These are phyloP conservation scores for Vicia villosa DNA, from an alignment of 306 rosid genomes.

Conservation along the genomic window DNA sequence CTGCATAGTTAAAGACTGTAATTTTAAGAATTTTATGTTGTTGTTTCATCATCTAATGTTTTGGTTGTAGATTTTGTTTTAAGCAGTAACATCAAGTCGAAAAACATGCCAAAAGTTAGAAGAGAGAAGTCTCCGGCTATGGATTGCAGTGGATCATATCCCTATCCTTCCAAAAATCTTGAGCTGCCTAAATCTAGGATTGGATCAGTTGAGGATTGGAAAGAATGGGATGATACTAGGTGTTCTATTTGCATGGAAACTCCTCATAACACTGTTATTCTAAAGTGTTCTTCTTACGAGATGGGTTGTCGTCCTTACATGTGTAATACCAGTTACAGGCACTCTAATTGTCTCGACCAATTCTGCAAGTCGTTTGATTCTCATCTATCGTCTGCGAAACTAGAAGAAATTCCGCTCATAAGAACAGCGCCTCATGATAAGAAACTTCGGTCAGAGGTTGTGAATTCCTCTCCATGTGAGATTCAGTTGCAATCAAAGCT, in stretches of 20 bases:
- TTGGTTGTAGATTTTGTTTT: slow-evolving; percentile 35
- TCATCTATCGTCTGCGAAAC: slow-evolving; percentile 46
- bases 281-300: slow-evolving; percentile 72
- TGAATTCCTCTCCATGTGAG: slow-evolving; percentile 39
- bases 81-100: slow-evolving; percentile 32
- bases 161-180: slow-evolving; percentile 50
- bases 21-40: background rate
- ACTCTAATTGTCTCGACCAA: slow-evolving; percentile 88
- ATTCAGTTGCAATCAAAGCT: slow-evolving; percentile 49
- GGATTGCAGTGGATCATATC: slow-evolving; percentile 49
- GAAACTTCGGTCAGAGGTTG: slow-evolving; percentile 44
- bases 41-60: background rate
- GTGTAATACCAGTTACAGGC: slow-evolving; percentile 86
- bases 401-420: slow-evolving; percentile 60
- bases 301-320: slow-evolving; percentile 77
- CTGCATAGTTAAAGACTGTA: background rate
- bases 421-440: slow-evolving; percentile 43
- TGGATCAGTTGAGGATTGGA: slow-evolving; percentile 46
- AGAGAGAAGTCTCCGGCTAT: slow-evolving; percentile 53
- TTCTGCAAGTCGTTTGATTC: slow-evolving; percentile 68
- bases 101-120: slow-evolving; percentile 73
- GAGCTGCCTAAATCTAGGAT: slow-evolving; percentile 38
- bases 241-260: slow-evolving; percentile 86
- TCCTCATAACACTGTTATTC: slow-evolving; percentile 78
- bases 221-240: slow-evolving; percentile 77